phyloP scores from a whole-genome alignment of 768 basidiomycete genomes.

The Mycena alexandri region DNA sequence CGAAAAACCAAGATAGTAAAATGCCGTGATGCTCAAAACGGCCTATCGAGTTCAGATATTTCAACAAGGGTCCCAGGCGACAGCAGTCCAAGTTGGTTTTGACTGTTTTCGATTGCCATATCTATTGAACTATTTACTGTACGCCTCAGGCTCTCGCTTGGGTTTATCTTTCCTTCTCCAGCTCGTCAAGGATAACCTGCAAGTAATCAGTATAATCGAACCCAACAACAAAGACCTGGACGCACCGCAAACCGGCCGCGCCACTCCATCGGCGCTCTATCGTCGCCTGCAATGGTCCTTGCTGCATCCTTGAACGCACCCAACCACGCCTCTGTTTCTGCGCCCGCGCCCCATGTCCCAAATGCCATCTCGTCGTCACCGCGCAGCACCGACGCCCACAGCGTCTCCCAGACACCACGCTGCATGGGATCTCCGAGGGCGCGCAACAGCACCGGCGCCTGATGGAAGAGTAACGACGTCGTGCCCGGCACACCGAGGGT shows the following conservation, averaged over 20 bases:
- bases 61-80: no score
- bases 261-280: slow-evolving; percentile 22
- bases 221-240: background rate
- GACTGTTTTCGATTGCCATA: no score
- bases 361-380: slow-evolving; percentile 21
- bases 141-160: no score
- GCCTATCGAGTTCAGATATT: no score
- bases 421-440: slow-evolving; percentile 28
- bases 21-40: no score
- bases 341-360: slow-evolving; percentile 16
- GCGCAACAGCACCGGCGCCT: slow-evolving; percentile 16
- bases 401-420: slow-evolving; percentile 31
- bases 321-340: slow-evolving; percentile 6
- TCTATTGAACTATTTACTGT: no score
- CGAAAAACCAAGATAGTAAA: no score
- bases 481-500: slow-evolving; percentile 24
- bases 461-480: slow-evolving; percentile 29
- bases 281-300: slow-evolving; percentile 13
- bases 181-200: slow-evolving; percentile 21
- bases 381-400: slow-evolving; percentile 27
- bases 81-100: no score
- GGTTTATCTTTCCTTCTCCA: slow-evolving; percentile 23
- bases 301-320: slow-evolving; percentile 13
- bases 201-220: slow-evolving; percentile 2
- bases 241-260: slow-evolving; percentile 27